These are phyloP conservation scores for Diaporthe humulicola DNA, from an alignment of 2,329 filamentous ascomycete species.

Conservation along the genomic window DNA sequence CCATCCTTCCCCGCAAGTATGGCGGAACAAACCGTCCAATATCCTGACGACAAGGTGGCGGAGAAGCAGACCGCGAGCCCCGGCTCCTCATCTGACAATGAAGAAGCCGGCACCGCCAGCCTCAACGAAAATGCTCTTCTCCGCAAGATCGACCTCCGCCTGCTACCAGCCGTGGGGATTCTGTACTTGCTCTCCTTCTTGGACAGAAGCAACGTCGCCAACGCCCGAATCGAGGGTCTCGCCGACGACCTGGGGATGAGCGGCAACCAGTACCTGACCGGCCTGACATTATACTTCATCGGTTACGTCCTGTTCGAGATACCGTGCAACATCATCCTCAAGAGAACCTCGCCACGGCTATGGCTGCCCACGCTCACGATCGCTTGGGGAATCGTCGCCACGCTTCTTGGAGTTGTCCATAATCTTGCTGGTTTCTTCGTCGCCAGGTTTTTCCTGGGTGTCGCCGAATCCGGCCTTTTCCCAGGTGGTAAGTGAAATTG, in stretches of 20 bases:
- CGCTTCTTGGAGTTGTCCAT: conserved; percentile 62
- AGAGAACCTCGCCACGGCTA: conserved; percentile 68
- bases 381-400: conserved; percentile 68
- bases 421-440: conserved; percentile 65
- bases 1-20: neutral
- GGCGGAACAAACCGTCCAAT: conserved; percentile 27
- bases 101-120: conserved; percentile 15
- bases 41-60: conserved; percentile 25
- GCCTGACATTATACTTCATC: conserved; percentile 76
- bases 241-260: conserved; percentile 65
- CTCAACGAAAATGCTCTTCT: conserved; percentile 70
- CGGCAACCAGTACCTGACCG: conserved; percentile 74
- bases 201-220: conserved; percentile 71
- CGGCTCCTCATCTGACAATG: conserved; percentile 26
- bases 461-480: conserved; percentile 66
- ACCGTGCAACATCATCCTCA: conserved; percentile 73
- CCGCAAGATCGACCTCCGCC: conserved; percentile 65
- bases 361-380: conserved; percentile 71
- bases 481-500: conserved; percentile 49
- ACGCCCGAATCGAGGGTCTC: conserved; percentile 69
- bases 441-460: conserved; percentile 68
- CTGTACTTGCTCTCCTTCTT: conserved; percentile 70
- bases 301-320: conserved; percentile 72
- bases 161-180: conserved; percentile 67
- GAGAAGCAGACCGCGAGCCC: conserved; percentile 20